Base-by-base conservation (phyloP, 1,284 basidiomycete genomes). In the Moniliella sp. region DNA sequence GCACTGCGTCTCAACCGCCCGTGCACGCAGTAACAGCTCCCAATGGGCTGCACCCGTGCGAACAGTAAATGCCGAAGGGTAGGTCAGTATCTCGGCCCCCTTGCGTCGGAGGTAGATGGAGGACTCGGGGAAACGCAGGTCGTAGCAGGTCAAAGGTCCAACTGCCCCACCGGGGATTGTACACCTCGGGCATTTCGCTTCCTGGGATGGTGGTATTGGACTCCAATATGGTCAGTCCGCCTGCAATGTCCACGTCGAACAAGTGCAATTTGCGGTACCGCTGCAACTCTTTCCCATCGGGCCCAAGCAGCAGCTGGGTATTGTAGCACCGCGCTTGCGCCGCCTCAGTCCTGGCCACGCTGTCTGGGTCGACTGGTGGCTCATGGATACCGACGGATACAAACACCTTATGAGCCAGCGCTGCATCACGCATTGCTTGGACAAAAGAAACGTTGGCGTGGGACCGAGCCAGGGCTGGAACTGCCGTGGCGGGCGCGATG, bases 81-180 rank as follows among this genome's bases (percentile, higher is more conserved):
- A 66, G 0, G 64, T 61, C 10, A 69, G 39, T n/a, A 67, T 39
- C 4, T 67, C 49, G 0, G 66, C 66, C 0, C 67, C 67, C 18
- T 55, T 45, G 9, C 62, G 35, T 0, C 64, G 54, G 5, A 68
- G 45, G 2, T 61, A 48, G 4, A 65, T 46, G 1, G 64, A 60
- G 0, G 62, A 55, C 41, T 69, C 67, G 1, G 67, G 66, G 35
- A 67, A 68, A 1, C 67, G 56, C 13, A 69, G 45, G 40, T 69
- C 68, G 49, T 67, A 69, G 54, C 67, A 69, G 4, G 67, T 68
- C 36, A 66, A 50, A n/a, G 68, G 42, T 5, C 65, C 62, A 21
- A 64, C 58, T 61, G 9, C 67, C 67, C 7, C 67, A 32, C 0
- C 61, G 46, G 1, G 56, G 54, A 2, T 42, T 29, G 0, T 63